Conservation (phyloP, 306 rosid species). For the Fagus sylvatica region DNA sequence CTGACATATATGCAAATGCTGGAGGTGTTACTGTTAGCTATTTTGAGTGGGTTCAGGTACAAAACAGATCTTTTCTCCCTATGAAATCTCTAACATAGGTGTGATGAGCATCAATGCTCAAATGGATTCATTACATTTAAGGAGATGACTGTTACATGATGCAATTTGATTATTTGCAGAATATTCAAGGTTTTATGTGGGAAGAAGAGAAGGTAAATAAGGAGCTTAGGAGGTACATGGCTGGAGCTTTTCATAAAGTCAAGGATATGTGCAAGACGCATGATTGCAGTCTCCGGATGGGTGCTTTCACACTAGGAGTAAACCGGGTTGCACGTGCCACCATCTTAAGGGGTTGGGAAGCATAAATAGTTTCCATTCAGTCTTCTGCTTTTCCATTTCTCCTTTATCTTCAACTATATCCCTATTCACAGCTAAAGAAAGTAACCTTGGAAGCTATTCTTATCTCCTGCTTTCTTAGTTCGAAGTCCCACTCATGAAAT, state of each 20-base stretch:
- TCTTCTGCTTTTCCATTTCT: slow-evolving; percentile 2
- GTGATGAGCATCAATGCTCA: neutral
- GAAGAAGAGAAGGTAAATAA: slow-evolving; percentile 58
- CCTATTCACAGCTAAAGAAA: neutral
- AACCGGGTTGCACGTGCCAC: slow-evolving; percentile 61
- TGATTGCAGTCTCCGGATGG: slow-evolving; percentile 57
- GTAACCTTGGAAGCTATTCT: neutral
- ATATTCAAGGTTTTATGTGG: slow-evolving; percentile 64
- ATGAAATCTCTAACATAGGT: neutral
- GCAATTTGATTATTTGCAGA: slow-evolving; percentile 25
- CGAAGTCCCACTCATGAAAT: too few relatives aligned
- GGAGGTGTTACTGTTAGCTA: slow-evolving; percentile 67
- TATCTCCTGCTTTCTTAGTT: neutral
- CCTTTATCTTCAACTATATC: neutral
- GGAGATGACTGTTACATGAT: neutral
- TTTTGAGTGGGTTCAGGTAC: slow-evolving; percentile 71
- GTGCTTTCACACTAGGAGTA: slow-evolving; percentile 57
- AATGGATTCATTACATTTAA: neutral
- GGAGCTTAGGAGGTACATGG: slow-evolving; percentile 58
- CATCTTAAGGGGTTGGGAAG: slow-evolving; percentile 61
- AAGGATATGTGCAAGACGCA: slow-evolving; percentile 58
- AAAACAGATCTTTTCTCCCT: neutral
- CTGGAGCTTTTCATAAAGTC: slow-evolving; percentile 45
- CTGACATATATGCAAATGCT: slow-evolving; percentile 53
- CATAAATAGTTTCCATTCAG: slow-evolving; percentile 27